Conservation (phyloP, 345 rosid genomes). For the Sisymbrium irio region DNA sequence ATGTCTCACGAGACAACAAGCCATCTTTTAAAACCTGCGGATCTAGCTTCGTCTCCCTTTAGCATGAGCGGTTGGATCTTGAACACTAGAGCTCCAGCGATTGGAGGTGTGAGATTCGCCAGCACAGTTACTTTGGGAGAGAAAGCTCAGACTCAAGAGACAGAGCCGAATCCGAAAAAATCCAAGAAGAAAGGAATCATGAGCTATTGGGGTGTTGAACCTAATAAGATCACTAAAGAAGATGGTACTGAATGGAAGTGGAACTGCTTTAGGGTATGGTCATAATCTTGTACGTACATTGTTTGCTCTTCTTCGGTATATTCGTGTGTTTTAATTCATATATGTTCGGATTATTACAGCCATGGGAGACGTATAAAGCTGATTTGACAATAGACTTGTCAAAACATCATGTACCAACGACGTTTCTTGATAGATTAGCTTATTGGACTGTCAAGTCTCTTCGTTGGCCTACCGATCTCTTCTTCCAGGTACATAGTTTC, state of each 20-base stretch:
- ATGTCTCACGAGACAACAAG: conserved; percentile 18
- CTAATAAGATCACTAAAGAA: conserved; percentile 43
- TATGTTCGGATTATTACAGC: neutral
- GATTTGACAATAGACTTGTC: conserved; percentile 59
- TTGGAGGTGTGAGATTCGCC: conserved; percentile 23
- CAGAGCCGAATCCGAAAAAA: conserved; percentile 6
- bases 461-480: conserved; percentile 68
- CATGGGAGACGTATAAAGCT: conserved; percentile 55
- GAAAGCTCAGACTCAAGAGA: neutral
- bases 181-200: conserved; percentile 29
- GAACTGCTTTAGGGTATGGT: conserved; percentile 64
- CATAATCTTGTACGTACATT: no score
- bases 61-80: conserved; percentile 9
- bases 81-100: conserved; percentile 10
- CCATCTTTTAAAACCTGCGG: conserved; percentile 13
- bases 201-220: conserved; percentile 60
- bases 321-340: no score
- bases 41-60: neutral
- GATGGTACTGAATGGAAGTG: conserved; percentile 64
- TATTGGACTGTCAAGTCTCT: conserved; percentile 67
- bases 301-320: no score
- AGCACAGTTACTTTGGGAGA: conserved; percentile 32
- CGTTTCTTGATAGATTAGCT: conserved; percentile 55
- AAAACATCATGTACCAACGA: conserved; percentile 61
- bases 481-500: conserved; percentile 56